Conservation (phyloP, 2,329 filamentous ascomycete species). For the Emydomyces testavorans region DNA sequence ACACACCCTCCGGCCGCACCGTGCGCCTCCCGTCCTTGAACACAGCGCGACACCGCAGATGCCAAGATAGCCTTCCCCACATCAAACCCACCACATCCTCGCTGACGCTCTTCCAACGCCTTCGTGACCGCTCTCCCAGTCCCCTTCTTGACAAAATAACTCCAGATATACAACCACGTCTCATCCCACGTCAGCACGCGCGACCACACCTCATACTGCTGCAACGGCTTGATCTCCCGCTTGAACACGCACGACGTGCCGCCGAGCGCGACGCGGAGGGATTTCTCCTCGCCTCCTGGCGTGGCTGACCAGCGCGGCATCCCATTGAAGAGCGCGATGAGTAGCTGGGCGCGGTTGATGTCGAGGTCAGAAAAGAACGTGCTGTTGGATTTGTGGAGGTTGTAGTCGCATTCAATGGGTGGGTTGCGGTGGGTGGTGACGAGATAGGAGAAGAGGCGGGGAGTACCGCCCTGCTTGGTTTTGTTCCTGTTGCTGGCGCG, state of each 20-base stretch:
- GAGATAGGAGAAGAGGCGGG: constrained; percentile 5
- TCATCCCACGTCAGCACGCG: constrained; percentile 58
- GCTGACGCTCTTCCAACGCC: background rate
- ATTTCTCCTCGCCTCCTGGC: background rate
- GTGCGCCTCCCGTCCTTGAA: constrained; percentile 5
- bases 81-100: background rate
- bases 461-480: background rate
- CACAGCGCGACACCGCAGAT: constrained; percentile 3
- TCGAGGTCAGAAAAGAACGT: constrained; percentile 19
- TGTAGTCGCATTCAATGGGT: constrained; percentile 18
- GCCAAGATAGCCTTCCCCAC: constrained; percentile 1
- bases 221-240: constrained; percentile 53
- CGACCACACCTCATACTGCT: constrained; percentile 58
- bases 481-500: too few species aligned
- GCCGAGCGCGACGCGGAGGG: constrained; percentile 51
- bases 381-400: constrained; percentile 18
- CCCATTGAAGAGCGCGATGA: constrained; percentile 7
- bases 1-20: background rate
- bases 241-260: constrained; percentile 57
- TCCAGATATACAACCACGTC: constrained; percentile 63
- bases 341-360: constrained; percentile 15
- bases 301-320: constrained; percentile 4
- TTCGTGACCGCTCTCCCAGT: constrained; percentile 16
- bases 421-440: constrained; percentile 9
- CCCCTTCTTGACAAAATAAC: constrained; percentile 51